phyloP scores from a whole-genome alignment of 495 filamentous ascomycete species.

The Penicillium cataractarum region DNA sequence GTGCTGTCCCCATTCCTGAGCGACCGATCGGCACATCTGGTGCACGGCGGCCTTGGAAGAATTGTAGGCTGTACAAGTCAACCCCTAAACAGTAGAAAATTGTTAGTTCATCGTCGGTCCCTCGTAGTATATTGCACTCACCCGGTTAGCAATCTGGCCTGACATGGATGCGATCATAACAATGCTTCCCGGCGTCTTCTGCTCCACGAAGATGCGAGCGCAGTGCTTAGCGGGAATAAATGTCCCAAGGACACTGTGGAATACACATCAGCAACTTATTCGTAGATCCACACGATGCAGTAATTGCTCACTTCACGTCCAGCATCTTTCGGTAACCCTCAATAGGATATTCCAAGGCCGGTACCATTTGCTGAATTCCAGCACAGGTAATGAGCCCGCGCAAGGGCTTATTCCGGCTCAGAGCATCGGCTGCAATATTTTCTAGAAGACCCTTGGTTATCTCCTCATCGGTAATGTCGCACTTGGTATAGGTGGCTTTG shows the following conservation, averaged over 20 bases:
- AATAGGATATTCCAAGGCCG: conserved; percentile 66
- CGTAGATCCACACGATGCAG: no score
- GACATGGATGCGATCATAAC: conserved; percentile 79
- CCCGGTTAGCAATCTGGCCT: conserved; percentile 71
- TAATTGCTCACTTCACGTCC: conserved; percentile 57
- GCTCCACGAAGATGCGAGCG: conserved; percentile 66
- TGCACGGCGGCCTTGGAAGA: conserved; percentile 68
- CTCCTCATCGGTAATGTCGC: conserved; percentile 59
- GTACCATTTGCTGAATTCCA: conserved; percentile 70
- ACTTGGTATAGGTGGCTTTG: conserved; percentile 54
- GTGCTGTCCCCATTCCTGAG: conserved; percentile 62
- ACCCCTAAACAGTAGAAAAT: conserved; percentile 40
- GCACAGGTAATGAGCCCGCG: conserved; percentile 82
- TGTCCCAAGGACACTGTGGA: conserved; percentile 59
- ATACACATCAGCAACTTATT: background rate
- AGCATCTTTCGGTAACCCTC: conserved; percentile 66
- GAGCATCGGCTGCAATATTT: conserved; percentile 54
- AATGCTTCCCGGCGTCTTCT: conserved; percentile 58
- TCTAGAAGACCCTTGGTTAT: conserved; percentile 29
- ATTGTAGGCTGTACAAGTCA: conserved; percentile 69
- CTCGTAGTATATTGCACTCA: conserved; percentile 15
- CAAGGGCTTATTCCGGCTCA: conserved; percentile 47
- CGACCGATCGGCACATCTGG: conserved; percentile 65
- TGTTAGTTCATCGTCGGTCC: background rate
- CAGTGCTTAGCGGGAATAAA: conserved; percentile 75